A percentile compares a stretch with the other conserved stretches of the same genome.
These are phyloP conservation scores for Protomyces lactucae-debilis DNA, from an alignment of 1,139 yeast species.

Conservation along the genomic window DNA sequence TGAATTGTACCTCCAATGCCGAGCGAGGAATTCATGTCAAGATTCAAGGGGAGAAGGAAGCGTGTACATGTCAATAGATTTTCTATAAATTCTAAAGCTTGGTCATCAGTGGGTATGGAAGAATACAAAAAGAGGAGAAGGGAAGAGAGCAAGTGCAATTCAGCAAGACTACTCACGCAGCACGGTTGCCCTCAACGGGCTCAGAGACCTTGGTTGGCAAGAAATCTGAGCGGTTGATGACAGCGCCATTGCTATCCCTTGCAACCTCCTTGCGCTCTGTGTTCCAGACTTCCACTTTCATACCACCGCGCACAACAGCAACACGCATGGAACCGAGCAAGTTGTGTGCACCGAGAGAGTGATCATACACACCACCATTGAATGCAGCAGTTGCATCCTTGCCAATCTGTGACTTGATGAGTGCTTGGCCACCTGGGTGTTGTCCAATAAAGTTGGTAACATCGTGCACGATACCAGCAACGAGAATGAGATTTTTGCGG, in stretches of 20 bases:
- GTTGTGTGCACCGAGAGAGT: slow-evolving; percentile 97
- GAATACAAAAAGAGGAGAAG: too few species aligned
- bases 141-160: too few species aligned
- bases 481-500: slow-evolving; percentile 61
- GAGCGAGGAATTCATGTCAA: neutral
- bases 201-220: slow-evolving; percentile 47
- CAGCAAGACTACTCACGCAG: neutral
- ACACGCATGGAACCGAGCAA: slow-evolving; percentile 92
- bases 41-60: neutral
- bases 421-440: slow-evolving; percentile 97
- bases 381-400: slow-evolving; percentile 96
- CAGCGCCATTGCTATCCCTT: slow-evolving; percentile 49
- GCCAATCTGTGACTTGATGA: slow-evolving; percentile 79
- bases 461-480: slow-evolving; percentile 93
- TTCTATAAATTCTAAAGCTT: too few species aligned
- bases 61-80: neutral
- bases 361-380: slow-evolving; percentile 96
- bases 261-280: slow-evolving; percentile 53
- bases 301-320: slow-evolving; percentile 84
- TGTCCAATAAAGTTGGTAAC: slow-evolving; percentile 76
- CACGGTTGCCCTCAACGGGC: slow-evolving; percentile 5
- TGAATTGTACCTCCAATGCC: neutral
- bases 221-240: slow-evolving; percentile 56
- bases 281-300: slow-evolving; percentile 67
- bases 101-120: too few species aligned